These are phyloP conservation scores for Tetrapyrgos nigripes DNA, from an alignment of 1,284 basidiomycete genomes.

Conservation along the genomic window DNA sequence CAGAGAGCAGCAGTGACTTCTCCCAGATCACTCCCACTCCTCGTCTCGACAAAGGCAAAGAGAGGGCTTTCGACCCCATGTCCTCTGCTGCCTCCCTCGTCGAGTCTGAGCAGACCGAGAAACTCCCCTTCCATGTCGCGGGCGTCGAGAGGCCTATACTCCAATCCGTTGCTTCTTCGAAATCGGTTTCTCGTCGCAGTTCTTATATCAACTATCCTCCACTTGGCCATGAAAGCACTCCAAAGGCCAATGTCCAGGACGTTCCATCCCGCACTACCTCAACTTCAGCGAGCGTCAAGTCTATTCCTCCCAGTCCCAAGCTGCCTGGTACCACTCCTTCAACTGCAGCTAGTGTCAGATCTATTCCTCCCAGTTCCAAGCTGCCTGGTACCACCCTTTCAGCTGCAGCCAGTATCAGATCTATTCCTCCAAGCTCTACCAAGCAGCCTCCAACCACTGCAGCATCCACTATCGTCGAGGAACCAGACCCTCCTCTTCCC, in stretches of 20 bases:
- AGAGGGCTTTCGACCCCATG: constrained; percentile 51
- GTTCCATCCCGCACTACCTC: not conserved
- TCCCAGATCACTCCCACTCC: constrained; percentile 26
- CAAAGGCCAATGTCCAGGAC: constrained; percentile 18
- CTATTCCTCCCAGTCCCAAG: constrained; percentile 11
- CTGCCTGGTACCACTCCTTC: constrained; percentile 3
- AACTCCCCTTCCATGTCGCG: constrained; percentile 67
- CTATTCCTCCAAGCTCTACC: constrained; percentile 22
- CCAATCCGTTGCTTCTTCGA: constrained; percentile 11
- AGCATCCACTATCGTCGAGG: constrained; percentile 17
- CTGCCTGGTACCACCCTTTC: constrained; percentile 3
- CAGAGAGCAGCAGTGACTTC: constrained; percentile 20
- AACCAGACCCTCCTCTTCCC: constrained; percentile 62
- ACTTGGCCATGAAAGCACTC: constrained; percentile 40
- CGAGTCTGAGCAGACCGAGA: constrained; percentile 49
- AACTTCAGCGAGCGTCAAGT: not conserved
- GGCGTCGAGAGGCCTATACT: constrained; percentile 38
- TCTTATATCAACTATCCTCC: constrained; percentile 9
- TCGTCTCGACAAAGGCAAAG: constrained; percentile 60
- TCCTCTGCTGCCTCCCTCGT: constrained; percentile 66
- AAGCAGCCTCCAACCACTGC: constrained; percentile 25
- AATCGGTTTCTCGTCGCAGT: constrained; percentile 13
- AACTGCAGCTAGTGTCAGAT: not conserved
- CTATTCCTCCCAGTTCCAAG: constrained; percentile 18
- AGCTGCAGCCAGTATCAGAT: not conserved